phyloP scores from a whole-genome alignment of 1,284 basidiomycete species.

The Sporisorium iseilematis-ciliati region DNA sequence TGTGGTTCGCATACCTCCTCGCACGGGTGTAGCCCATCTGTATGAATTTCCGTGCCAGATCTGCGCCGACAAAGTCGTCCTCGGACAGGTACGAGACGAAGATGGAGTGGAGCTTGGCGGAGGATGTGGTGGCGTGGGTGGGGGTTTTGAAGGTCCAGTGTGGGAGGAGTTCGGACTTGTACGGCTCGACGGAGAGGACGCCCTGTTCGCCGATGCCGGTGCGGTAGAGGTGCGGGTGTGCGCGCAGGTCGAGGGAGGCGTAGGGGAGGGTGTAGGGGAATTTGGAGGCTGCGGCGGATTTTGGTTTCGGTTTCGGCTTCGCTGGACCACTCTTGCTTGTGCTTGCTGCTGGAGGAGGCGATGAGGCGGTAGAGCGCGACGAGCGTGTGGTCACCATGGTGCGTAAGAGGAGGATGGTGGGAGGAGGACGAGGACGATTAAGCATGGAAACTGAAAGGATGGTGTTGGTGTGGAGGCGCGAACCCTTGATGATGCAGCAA shows the following conservation, averaged over 20 bases:
- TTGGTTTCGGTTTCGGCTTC: not conserved
- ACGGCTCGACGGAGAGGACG: conserved; percentile 48
- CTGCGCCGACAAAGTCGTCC: conserved; percentile 45
- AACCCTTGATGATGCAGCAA: conserved; percentile 4
- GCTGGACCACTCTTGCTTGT: not conserved
- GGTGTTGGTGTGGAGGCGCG: conserved; percentile 42
- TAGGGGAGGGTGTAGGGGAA: conserved; percentile 48
- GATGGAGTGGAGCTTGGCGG: conserved; percentile 19
- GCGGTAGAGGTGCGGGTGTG: conserved; percentile 43
- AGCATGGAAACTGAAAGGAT: not conserved
- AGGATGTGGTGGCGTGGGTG: conserved; percentile 18
- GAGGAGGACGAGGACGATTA: not conserved
- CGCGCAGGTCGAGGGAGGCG: conserved; percentile 21
- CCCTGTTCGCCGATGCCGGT: conserved; percentile 52
- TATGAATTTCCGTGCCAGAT: conserved; percentile 42
- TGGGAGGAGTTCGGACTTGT: conserved; percentile 48
- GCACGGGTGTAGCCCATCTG: conserved; percentile 54
- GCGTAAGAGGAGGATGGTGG: not conserved
- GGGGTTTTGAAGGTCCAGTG: conserved; percentile 47
- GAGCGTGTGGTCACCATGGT: conserved; percentile 31
- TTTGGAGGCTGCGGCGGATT: not conserved
- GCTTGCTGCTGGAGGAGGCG: not conserved
- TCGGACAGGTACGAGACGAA: conserved; percentile 33
- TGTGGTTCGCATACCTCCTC: conserved; percentile 49
- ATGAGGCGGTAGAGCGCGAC: not conserved